Conservation (phyloP, 441 rosid species). For the Erysimum cheiri region DNA sequence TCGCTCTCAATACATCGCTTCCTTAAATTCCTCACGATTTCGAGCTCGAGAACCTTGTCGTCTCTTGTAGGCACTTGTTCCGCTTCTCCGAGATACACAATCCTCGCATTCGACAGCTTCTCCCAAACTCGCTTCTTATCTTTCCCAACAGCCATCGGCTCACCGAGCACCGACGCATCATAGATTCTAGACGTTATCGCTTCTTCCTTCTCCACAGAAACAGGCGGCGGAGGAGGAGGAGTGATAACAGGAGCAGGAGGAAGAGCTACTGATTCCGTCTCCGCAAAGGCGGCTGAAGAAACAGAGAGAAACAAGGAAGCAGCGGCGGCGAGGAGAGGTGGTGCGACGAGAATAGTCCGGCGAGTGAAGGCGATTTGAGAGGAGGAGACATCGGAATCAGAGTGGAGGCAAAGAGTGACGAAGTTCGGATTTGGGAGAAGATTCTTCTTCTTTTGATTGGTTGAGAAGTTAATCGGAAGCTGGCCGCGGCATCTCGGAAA, state of each 20-base stretch:
- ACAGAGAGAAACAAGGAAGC: slow-evolving; percentile 50
- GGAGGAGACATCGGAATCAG: slow-evolving; percentile 28
- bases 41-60: slow-evolving; percentile 79
- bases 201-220: slow-evolving; percentile 43
- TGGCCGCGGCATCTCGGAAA: slow-evolving; percentile 42
- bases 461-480: slow-evolving; percentile 34
- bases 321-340: slow-evolving; percentile 63
- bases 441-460: slow-evolving; percentile 16
- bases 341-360: slow-evolving; percentile 59
- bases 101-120: slow-evolving; percentile 78
- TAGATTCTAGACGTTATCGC: slow-evolving; percentile 61
- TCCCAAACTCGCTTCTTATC: slow-evolving; percentile 85
- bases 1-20: slow-evolving; percentile 64
- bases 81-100: slow-evolving; percentile 88
- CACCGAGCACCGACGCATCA: slow-evolving; percentile 87
- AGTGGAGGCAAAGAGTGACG: slow-evolving; percentile 29
- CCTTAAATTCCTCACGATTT: slow-evolving; percentile 67
- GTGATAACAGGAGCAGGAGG: slow-evolving; percentile 39
- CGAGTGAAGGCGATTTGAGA: slow-evolving; percentile 45
- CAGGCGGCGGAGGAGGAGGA: slow-evolving; percentile 25
- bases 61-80: slow-evolving; percentile 88
- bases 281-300: slow-evolving; percentile 45
- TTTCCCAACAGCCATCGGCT: slow-evolving; percentile 88
- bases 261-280: slow-evolving; percentile 32
- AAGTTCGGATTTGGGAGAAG: neutral